A percentile compares a stretch with the other conserved stretches of the same genome.
These are phyloP conservation scores for Spergularia bocconei DNA, from an alignment of 148 eudicot genomes.

Conservation along the genomic window DNA sequence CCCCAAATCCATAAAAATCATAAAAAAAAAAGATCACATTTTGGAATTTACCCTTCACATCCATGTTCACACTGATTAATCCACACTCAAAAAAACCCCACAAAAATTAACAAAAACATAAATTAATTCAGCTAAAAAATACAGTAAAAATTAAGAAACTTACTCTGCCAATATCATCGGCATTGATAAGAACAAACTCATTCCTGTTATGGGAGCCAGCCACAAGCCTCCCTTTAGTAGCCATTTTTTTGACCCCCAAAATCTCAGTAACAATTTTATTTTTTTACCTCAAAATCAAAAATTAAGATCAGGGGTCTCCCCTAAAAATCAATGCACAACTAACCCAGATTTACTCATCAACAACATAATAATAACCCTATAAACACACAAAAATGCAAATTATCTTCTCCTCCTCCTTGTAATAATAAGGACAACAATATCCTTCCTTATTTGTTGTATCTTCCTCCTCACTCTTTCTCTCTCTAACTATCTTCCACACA, in stretches of 20 bases:
- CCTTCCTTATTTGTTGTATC: not conserved
- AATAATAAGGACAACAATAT: too few species aligned
- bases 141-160: slow-evolving; percentile 11
- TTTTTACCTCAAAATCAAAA: not conserved
- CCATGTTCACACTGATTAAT: not conserved
- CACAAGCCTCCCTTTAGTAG: slow-evolving; percentile 62
- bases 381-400: not conserved
- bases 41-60: not conserved
- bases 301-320: slow-evolving; percentile 6
- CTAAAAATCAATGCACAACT: slow-evolving; percentile 2
- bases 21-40: not conserved
- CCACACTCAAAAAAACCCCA: not conserved
- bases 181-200: slow-evolving; percentile 76
- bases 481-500: slow-evolving; percentile 24
- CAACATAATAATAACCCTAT: slow-evolving; percentile 8
- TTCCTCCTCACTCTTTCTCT: slow-evolving; percentile 10
- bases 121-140: not conserved
- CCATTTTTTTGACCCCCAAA: slow-evolving; percentile 37
- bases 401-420: not conserved
- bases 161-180: slow-evolving; percentile 75
- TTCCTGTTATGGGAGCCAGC: slow-evolving; percentile 83
- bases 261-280: not conserved
- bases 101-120: not conserved
- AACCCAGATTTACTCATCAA: slow-evolving; percentile 26
- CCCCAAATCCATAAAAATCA: not conserved